Evolutionary conservation across 2,329 filamentous ascomycete genomes (phyloP).

Genomic region (Scytalidium lignicola): DNA sequence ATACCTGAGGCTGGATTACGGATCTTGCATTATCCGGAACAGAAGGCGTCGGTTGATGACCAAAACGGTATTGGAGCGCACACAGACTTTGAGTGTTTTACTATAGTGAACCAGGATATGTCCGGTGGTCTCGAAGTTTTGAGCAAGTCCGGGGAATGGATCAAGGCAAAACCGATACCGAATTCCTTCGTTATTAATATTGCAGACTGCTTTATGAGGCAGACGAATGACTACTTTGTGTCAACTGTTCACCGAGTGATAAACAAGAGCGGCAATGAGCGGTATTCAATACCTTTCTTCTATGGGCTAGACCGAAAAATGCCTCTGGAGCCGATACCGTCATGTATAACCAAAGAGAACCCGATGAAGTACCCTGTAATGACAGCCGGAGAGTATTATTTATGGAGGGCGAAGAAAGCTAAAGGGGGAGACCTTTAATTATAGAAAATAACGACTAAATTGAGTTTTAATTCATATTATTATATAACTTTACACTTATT

Average conservation of each 20-base stretch:
- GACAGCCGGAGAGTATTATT: slow-evolving; percentile 30
- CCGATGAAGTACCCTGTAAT: slow-evolving; percentile 30
- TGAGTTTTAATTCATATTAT: too few species aligned
- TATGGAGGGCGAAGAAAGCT: slow-evolving; percentile 26
- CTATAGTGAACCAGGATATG: slow-evolving; percentile 39
- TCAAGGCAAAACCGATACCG: slow-evolving; percentile 17
- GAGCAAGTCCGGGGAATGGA: slow-evolving; percentile 36
- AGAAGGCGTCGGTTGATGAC: slow-evolving; percentile 10
- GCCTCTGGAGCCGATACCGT: slow-evolving; percentile 25
- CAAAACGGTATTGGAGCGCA: slow-evolving; percentile 35
- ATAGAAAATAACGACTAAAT: slow-evolving; percentile 33
- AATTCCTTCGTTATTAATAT: slow-evolving; percentile 1
- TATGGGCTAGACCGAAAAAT: background rate
- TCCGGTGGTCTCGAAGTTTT: slow-evolving; percentile 40
- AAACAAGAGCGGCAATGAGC: slow-evolving; percentile 5
- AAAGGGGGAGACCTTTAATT: slow-evolving; percentile 13
- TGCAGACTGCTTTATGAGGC: slow-evolving; percentile 4
- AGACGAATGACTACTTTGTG: slow-evolving; percentile 6
- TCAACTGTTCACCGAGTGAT: slow-evolving; percentile 11
- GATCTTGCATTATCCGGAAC: slow-evolving; percentile 26
- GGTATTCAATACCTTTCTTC: slow-evolving; percentile 10
- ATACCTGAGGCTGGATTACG: slow-evolving; percentile 37
- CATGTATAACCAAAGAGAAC: slow-evolving; percentile 26
- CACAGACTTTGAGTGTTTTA: slow-evolving; percentile 40
- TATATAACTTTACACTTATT: too few species aligned